Evolutionary conservation across 345 rosid species (phyloP).

Genomic region (Fremontodendron californicum): DNA sequence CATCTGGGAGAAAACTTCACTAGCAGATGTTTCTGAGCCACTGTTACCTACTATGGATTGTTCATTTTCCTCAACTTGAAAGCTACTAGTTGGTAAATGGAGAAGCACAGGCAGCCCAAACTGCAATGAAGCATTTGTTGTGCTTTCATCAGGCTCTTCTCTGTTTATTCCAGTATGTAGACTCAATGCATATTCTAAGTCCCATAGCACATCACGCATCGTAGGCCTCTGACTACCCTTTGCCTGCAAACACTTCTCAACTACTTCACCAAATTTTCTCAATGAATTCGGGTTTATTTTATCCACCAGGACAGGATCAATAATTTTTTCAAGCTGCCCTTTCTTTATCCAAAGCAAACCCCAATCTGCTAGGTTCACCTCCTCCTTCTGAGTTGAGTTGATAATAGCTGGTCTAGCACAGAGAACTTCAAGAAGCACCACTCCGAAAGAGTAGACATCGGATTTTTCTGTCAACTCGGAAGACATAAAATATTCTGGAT

Average conservation of each 20-base stretch:
- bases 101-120: not conserved
- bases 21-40: too few species aligned
- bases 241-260: not conserved
- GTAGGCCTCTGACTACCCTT: not conserved
- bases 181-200: not conserved
- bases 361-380: not conserved
- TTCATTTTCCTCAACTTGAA: constrained; percentile 3
- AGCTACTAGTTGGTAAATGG: too few species aligned
- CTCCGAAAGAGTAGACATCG: not conserved
- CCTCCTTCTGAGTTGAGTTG: not conserved
- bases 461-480: not conserved
- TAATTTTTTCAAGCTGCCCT: not conserved
- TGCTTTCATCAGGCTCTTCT: not conserved
- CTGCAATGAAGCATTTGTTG: not conserved
- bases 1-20: too few species aligned
- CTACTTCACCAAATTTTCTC: not conserved
- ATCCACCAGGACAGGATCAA: too few species aligned
- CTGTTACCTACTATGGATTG: not conserved
- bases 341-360: not conserved
- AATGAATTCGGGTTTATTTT: not conserved
- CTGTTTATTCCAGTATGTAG: not conserved
- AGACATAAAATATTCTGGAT: not conserved
- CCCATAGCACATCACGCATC: not conserved
- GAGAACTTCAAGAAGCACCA: not conserved
- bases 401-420: not conserved